Percentiles rank a stretch among this genome's conserved stretches.
phyloP scores from a whole-genome alignment of 441 rosid species.

The Erodium moschatum region DNA sequence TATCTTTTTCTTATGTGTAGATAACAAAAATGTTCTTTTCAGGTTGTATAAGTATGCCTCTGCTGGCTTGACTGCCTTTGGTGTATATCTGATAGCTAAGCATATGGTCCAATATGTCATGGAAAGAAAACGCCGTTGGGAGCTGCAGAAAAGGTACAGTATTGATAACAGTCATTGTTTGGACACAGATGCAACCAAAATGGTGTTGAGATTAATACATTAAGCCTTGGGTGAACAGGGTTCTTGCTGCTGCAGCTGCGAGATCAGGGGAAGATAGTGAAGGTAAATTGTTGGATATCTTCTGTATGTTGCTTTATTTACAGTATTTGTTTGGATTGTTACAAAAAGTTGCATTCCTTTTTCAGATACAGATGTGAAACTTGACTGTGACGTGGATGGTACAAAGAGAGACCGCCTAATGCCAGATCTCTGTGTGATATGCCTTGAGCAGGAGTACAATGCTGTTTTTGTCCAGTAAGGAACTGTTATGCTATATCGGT shows the following conservation, averaged over 20 bases:
- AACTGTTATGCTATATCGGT: too few relatives aligned
- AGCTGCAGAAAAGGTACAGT: conserved; percentile 39
- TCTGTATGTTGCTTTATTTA: conserved; percentile 7
- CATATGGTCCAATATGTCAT: conserved; percentile 36
- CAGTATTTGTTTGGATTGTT: conserved; percentile 6
- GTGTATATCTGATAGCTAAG: conserved; percentile 41
- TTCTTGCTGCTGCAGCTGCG: conserved; percentile 78
- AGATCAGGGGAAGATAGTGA: conserved; percentile 50
- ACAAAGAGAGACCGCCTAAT: conserved; percentile 48
- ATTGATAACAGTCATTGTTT: background rate
- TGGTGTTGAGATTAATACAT: conserved; percentile 10
- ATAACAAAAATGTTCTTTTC: conserved; percentile 22
- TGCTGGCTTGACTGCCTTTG: conserved; percentile 48
- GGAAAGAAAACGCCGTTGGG: conserved; percentile 47
- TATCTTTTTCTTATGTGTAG: conserved; percentile 3
- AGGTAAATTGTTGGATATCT: conserved; percentile 31
- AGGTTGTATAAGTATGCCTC: conserved; percentile 87
- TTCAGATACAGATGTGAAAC: conserved; percentile 36
- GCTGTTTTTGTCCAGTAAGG: conserved; percentile 87
- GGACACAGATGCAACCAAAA: background rate
- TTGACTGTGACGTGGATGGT: conserved; percentile 41
- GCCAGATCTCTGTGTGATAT: conserved; percentile 90
- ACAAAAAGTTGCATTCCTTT: conserved; percentile 17
- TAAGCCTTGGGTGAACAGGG: conserved; percentile 39
- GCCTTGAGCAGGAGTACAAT: conserved; percentile 85